Evolutionary conservation across 768 basidiomycete genomes (phyloP), one percentile per base, ranked within the genome.

Genomic region (Pleurotus djamor): DNA sequence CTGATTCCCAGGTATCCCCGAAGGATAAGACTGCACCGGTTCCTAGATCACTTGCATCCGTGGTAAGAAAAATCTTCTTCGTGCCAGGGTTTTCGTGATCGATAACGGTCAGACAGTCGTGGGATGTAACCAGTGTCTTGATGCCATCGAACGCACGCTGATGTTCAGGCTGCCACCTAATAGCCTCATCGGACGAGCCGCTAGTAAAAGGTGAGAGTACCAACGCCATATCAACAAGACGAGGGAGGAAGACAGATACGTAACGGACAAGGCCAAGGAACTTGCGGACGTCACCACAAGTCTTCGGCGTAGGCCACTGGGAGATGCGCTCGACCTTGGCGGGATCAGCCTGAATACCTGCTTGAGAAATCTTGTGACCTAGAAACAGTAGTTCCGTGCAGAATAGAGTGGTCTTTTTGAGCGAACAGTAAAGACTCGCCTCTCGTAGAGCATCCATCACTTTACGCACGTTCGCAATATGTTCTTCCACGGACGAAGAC

Each of bases 291-390:
- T 52, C 50, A 68, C 0, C 69, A 52, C 48, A 65, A 66, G n/a
- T 52, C 5, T 16, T 5, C 0, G 65, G 68, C 4, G 21, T 32
- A 0, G 70, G 72, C 75, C 74, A 76, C 2, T 68, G 32, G 0
- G 71, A n/a, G 7, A 77, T 72, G 0, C 57, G 45, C 0, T 66
- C 60, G 1, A 67, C 66, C 36, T 76, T 77, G 5, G 52, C 33
- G 1, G 48, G 37, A 41, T 64, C 60, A 0, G 66, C 33, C 60
- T 60, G 9, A 33, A 79, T 66, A 2, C 78, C 74, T n/a, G 72
- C 64, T 43, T 70, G 67, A 0, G 76, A 68, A 52, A 78, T 75
- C 7, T 70, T 61, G 48, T 79, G 74, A 2, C 75, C 69, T 14
- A 78, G 63, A 6, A 68, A 67, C 0, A 71, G 66, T 9, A 79